Base-by-base conservation (phyloP, 768 basidiomycete species). In the Asterophora parasitica region DNA sequence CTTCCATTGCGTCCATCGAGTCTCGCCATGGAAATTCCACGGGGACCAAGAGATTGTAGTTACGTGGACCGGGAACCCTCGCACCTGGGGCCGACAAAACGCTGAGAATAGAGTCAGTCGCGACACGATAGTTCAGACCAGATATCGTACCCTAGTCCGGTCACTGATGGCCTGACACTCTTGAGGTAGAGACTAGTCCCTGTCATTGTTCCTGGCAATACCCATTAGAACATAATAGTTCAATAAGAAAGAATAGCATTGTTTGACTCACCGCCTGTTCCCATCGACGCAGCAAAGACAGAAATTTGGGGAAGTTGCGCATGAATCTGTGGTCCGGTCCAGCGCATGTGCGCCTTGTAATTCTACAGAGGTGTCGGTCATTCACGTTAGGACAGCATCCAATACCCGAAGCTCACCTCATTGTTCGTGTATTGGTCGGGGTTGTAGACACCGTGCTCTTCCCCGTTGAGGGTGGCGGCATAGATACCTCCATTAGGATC, bases 21-120 rank as follows among this genome's bases (percentile, higher is more conserved):
- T 61, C 48, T 17, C 58, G 48, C 60, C 60, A 61, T 7, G 60
- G 60, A 30, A 61, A 61, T n/a, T 57, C 56, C 17, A 61, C 58
- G 7, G 56, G 56, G 15, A 42, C 17, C 16, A 46, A 44, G 32
- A 44, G 19, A 17, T 44, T 55, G 30, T 51, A 48, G 34, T 50
- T 55, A 20, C 58, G 60, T 19, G 58, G 60, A 17, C 58, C 58
- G 8, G 54, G 58, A 20, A 61, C 60, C 27, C 54, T 54, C 15
- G 59, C 60, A 16, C 52, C 55, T 1, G 58, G 54, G 15, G 54
- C 53, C 17, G 58, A 54, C 34, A 55, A 54, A 10, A 61, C 55
- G 2, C 57, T 58, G 17, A 4, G 31, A 20, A 33, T 6, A 8
- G 13, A 15, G 17, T 42, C 36, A 19, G n/a, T 12, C 26, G 10